Evolutionary conservation across 257 asterid genomes (phyloP).

Genomic region (Solanum sitiens): DNA sequence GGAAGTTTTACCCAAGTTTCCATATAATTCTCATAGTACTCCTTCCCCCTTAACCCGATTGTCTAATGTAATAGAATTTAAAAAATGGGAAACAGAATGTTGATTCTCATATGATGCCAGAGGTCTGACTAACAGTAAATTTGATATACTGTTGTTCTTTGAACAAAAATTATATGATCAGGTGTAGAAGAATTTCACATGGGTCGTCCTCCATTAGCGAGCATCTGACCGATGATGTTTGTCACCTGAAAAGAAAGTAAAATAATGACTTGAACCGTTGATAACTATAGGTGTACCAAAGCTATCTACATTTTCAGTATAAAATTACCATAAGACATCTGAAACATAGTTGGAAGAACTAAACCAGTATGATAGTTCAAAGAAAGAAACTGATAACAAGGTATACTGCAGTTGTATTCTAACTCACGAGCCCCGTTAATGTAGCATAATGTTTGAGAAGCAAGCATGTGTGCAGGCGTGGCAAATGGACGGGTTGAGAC

Average conservation of each 20-base stretch:
- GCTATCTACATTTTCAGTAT: background rate
- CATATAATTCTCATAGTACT: background rate
- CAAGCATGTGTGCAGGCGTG: background rate
- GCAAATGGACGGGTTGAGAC: background rate
- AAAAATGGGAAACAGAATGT: background rate
- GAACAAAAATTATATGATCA: background rate
- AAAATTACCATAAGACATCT: background rate
- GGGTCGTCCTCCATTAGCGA: slow-evolving; percentile 14
- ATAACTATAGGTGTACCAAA: background rate
- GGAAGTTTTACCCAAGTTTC: background rate
- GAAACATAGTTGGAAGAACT: background rate
- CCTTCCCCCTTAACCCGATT: background rate
- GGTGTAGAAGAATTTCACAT: slow-evolving; percentile 2
- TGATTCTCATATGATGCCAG: background rate
- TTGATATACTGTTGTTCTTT: background rate
- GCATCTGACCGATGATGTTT: slow-evolving; percentile 28
- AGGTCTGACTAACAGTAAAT: background rate
- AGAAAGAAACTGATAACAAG: background rate
- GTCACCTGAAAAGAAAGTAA: slow-evolving; percentile 14
- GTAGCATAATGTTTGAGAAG: background rate
- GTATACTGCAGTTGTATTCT: background rate
- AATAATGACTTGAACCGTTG: background rate
- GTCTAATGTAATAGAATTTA: background rate
- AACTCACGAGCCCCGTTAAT: background rate
- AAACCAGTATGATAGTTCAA: background rate